A percentile compares a stretch with the other conserved stretches of the same genome.
Conservation (phyloP, 1,139 yeast genomes). For the Taphrina betulina region DNA sequence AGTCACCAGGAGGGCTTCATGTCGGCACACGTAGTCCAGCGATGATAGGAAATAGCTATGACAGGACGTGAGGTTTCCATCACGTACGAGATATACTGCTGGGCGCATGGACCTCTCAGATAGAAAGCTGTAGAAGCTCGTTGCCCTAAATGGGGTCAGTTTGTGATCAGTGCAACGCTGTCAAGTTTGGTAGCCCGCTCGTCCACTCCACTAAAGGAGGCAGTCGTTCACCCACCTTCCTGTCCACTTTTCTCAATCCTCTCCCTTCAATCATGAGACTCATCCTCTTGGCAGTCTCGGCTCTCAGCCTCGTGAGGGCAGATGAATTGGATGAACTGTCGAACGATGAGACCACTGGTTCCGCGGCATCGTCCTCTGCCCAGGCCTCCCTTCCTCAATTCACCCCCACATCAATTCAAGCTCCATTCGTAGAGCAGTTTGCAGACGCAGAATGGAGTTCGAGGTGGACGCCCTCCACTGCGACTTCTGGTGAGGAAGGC, state of each 20-base stretch:
- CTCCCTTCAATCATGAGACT: conserved; percentile 26
- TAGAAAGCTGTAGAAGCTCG: no score
- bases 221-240: no score
- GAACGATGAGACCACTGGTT: conserved; percentile 2
- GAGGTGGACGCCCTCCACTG: conserved; percentile 67
- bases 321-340: conserved; percentile 19
- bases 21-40: conserved; percentile 1
- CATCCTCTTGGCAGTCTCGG: conserved; percentile 21
- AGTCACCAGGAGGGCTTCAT: conserved; percentile 19
- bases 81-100: background rate
- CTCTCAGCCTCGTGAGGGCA: conserved; percentile 24
- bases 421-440: conserved; percentile 66
- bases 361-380: conserved; percentile 3
- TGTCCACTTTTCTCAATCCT: no score
- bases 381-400: conserved; percentile 18
- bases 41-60: conserved; percentile 12
- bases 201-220: no score
- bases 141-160: no score
- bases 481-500: conserved; percentile 46
- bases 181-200: no score
- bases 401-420: conserved; percentile 31
- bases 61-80: background rate
- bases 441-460: conserved; percentile 45
- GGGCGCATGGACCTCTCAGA: no score
- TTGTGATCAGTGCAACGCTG: no score